Evolutionary conservation across 2,329 filamentous ascomycete species (phyloP), one percentile per base, ranked within the genome.

Genomic region (Neocucurbitaria cava): DNA sequence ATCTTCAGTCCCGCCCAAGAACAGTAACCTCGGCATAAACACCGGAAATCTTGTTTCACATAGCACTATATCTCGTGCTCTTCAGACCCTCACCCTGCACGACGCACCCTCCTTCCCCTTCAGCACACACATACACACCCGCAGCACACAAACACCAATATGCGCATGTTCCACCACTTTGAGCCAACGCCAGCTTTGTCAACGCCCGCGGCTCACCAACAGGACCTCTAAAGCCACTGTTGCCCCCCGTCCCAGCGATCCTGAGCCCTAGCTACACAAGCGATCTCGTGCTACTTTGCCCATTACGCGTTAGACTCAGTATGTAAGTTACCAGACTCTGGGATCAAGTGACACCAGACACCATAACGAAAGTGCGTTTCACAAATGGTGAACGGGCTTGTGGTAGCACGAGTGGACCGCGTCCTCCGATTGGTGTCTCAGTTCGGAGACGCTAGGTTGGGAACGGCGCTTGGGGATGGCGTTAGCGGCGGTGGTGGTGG

Each of bases 401-500:
- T 66, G 56, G 40, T 15, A 66, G 61, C n/a, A 35, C 24, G 20
- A 3, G 20, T 40, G 35, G 24, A 56, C 62, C 64, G 62, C 49
- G 46, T 17, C 18, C 52, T 66, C 67, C 65, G 68, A 70, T 71
- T 71, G 61, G 69, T 68, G 65, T 67, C 59, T 61, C 54, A 55
- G 36, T 23, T 46, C 15, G 21, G 52, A 44, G 45, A 10, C 47
- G 43, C 46, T 47, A 48, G 28, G 15, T 26, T 49, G 10, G 39
- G 51, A 17, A 11, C 28, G n/a, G 36, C 17, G 35, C 18, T 21
- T 23, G 38, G 36, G 21, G 38, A 26, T 24, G 24, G n/a, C n/a
- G n/a, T n/a, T n/a, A n/a, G n/a, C n/a, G n/a, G n/a, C n/a, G n/a
- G n/a, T n/a, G n/a, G n/a, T n/a, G n/a, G n/a, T n/a, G n/a, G n/a